Percentiles rank a stretch among this genome's conserved stretches.
Evolutionary conservation across 2,329 filamentous ascomycete species (phyloP).

Genomic region (Aspergillus versicolor): DNA sequence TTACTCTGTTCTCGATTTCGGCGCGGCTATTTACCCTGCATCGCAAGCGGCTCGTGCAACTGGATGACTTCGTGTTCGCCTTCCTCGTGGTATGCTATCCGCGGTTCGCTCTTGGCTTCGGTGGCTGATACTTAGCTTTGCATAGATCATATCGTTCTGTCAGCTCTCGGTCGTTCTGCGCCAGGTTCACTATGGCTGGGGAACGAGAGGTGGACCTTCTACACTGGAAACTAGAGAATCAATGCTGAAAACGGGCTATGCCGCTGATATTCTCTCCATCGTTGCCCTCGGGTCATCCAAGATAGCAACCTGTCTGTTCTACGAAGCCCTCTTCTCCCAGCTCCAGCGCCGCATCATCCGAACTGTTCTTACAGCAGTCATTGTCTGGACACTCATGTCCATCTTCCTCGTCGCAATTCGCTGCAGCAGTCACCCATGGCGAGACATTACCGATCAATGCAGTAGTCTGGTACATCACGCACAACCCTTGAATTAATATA

Average conservation of each 20-base stretch:
- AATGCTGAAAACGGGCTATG: conserved; percentile 41
- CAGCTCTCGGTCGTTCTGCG: conserved; percentile 41
- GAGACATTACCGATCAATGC: conserved; percentile 31
- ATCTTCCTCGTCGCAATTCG: conserved; percentile 39
- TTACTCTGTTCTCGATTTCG: conserved; percentile 40
- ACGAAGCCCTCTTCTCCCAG: conserved; percentile 19
- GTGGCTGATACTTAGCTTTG: not conserved
- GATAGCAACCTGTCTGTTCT: conserved; percentile 28
- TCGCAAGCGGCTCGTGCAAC: conserved; percentile 29
- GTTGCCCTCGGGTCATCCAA: conserved; percentile 44
- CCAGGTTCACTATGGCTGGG: conserved; percentile 41
- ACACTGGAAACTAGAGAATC: conserved; percentile 11
- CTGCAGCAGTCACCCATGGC: conserved; percentile 38
- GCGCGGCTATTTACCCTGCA: conserved; percentile 42
- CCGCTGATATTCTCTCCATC: conserved; percentile 43
- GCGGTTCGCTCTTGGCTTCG: not conserved
- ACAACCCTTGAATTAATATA: too few relatives aligned
- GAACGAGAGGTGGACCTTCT: conserved; percentile 30
- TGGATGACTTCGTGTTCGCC: conserved; percentile 37
- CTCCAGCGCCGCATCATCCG: conserved; percentile 14
- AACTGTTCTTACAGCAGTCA: conserved; percentile 28
- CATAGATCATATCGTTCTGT: conserved; percentile 33
- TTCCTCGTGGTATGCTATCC: conserved; percentile 28
- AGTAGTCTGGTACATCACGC: conserved; percentile 33
- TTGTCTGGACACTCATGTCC: conserved; percentile 35